These are phyloP conservation scores for Xylaria polymorpha DNA, from an alignment of 2,329 filamentous ascomycete genomes.

Conservation along the genomic window DNA sequence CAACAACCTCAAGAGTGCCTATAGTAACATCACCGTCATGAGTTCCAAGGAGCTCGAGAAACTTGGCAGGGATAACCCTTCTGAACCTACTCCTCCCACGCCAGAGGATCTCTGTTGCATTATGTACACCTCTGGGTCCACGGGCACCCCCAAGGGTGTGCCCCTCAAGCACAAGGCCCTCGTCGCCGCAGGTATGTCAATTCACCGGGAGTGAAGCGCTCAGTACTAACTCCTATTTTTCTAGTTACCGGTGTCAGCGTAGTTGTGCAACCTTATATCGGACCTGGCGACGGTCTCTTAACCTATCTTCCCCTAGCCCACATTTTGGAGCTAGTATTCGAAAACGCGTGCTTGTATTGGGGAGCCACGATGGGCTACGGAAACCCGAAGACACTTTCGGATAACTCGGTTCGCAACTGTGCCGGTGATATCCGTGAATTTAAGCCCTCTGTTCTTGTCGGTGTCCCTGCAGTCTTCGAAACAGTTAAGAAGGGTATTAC, in stretches of 20 bases:
- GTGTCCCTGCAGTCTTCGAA: conserved; percentile 91
- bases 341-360: conserved; percentile 86
- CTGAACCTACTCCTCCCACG: conserved; percentile 74
- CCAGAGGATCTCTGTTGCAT: conserved; percentile 82
- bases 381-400: conserved; percentile 85
- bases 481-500: conserved; percentile 91
- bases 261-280: conserved; percentile 81
- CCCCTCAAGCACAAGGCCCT: conserved; percentile 80
- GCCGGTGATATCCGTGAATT: conserved; percentile 89
- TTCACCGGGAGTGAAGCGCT: conserved; percentile 17
- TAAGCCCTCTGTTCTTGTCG: conserved; percentile 83
- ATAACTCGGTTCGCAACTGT: conserved; percentile 84
- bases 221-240: conserved; percentile 34
- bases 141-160: conserved; percentile 84
- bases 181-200: conserved; percentile 74
- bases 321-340: conserved; percentile 91
- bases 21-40: conserved; percentile 59
- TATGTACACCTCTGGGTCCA: conserved; percentile 81
- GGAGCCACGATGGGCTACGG: conserved; percentile 91
- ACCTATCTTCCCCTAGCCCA: conserved; percentile 89
- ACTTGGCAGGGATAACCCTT: conserved; percentile 70
- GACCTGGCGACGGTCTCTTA: conserved; percentile 80
- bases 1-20: conserved; percentile 62
- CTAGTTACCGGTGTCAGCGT: conserved; percentile 79
- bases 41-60: conserved; percentile 64